Percentiles rank a stretch among this genome's conserved stretches.
Evolutionary conservation across 352 stramenopile genomes (phyloP).

Genomic region (Thraustochytrium sp.): DNA sequence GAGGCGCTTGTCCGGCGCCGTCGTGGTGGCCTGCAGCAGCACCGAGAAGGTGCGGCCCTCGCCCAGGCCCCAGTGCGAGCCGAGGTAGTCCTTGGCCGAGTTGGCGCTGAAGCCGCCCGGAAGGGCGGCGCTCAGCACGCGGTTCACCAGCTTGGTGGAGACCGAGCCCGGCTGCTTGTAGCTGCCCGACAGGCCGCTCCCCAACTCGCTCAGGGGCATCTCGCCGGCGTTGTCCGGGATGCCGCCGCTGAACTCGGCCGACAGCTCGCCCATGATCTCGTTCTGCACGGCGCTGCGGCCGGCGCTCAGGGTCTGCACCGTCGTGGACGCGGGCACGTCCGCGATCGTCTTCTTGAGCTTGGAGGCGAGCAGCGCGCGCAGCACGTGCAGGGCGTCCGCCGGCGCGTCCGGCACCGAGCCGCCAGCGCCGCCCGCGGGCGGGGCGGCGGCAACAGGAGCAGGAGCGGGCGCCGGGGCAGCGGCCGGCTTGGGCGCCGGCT

Average conservation of each 20-base stretch:
- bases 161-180: conserved; percentile 69
- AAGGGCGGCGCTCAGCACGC: conserved; percentile 69
- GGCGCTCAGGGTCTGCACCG: conserved; percentile 70
- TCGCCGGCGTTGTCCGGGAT: conserved; percentile 69
- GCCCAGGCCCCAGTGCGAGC: conserved; percentile 65
- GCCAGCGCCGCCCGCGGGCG: neutral
- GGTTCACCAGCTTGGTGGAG: conserved; percentile 65
- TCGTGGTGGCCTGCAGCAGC: conserved; percentile 64
- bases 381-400: conserved; percentile 63
- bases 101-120: conserved; percentile 69
- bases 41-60: conserved; percentile 67
- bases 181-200: conserved; percentile 56
- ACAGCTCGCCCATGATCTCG: conserved; percentile 75
- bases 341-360: conserved; percentile 69
- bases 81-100: conserved; percentile 67
- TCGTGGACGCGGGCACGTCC: conserved; percentile 61
- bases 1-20: conserved; percentile 66
- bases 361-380: conserved; percentile 65
- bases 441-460: conserved; percentile 1
- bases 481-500: neutral
- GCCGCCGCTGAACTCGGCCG: conserved; percentile 72
- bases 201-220: conserved; percentile 65
- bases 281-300: conserved; percentile 76
- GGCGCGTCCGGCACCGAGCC: conserved; percentile 56
- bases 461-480: conserved; percentile 49